Percentiles rank a stretch among this genome's conserved stretches.
Conservation (phyloP, 108 stramenopile genomes). For the Pseudonitzschia multistriata region DNA sequence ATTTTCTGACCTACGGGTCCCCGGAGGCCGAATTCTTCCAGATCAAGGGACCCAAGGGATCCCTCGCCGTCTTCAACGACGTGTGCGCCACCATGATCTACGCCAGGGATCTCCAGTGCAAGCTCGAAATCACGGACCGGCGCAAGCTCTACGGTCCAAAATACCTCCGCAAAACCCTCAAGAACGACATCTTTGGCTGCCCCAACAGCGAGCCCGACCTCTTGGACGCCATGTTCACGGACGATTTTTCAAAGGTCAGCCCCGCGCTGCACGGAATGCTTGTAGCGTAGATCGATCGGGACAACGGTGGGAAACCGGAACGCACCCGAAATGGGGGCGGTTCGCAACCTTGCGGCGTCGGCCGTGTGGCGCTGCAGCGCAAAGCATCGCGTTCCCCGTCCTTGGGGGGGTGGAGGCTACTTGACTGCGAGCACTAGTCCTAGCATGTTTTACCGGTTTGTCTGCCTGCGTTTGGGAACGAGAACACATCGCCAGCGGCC, state of each 20-base stretch:
- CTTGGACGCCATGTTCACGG: conserved; percentile 9
- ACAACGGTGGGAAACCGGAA: no score
- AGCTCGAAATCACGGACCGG: conserved; percentile 3
- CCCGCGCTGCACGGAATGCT: conserved; percentile 6
- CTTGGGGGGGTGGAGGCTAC: no score
- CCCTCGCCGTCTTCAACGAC: background rate
- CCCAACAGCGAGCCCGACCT: background rate
- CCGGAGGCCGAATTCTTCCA: background rate
- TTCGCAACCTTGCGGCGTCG: no score
- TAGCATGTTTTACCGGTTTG: no score
- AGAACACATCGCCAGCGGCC: no score
- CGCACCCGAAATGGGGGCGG: no score
- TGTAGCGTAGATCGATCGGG: no score
- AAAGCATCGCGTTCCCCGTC: no score
- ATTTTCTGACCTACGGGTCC: conserved; percentile 1
- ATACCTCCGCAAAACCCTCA: background rate
- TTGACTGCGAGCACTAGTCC: no score
- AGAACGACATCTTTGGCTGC: background rate
- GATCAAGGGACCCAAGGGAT: conserved; percentile 5
- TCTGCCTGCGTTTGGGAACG: no score
- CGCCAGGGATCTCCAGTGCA: conserved; percentile 11
- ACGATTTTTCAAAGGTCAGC: background rate
- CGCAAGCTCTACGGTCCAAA: conserved; percentile 5
- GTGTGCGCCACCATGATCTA: conserved; percentile 3
- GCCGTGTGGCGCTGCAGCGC: no score